phyloP scores from a whole-genome alignment of 2,329 filamentous ascomycete species.

The Claviceps sp. region DNA sequence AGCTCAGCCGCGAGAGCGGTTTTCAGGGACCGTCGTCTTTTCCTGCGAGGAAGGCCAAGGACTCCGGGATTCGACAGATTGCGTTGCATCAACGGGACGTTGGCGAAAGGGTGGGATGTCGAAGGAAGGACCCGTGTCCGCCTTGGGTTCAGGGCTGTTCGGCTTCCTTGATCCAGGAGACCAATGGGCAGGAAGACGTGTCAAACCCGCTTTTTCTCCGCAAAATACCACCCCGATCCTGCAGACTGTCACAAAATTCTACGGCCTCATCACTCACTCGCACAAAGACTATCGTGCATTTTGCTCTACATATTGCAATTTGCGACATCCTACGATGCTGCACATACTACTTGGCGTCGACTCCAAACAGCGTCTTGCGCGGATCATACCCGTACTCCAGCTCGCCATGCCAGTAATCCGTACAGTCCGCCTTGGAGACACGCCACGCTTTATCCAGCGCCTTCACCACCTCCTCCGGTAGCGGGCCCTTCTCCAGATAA shows the following conservation, averaged over 20 bases:
- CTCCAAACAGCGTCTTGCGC: slow-evolving; percentile 42
- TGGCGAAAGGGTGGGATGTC: no score
- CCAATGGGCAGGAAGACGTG: no score
- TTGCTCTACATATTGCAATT: background rate
- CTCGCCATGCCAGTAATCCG: slow-evolving; percentile 44
- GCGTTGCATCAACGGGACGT: no score
- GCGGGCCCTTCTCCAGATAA: slow-evolving; percentile 51
- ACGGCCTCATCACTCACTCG: background rate
- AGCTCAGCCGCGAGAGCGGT: background rate
- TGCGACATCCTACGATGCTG: background rate
- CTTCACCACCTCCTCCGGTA: slow-evolving; percentile 64
- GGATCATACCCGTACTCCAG: slow-evolving; percentile 56
- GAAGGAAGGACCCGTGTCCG: no score
- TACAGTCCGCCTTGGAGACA: slow-evolving; percentile 45
- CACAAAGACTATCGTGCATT: background rate
- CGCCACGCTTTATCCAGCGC: slow-evolving; percentile 68
- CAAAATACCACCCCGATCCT: background rate
- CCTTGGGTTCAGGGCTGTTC: no score
- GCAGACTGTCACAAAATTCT: background rate
- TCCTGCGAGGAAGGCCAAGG: background rate
- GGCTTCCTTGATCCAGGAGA: no score
- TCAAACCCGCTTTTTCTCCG: background rate
- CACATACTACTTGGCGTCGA: slow-evolving; percentile 23
- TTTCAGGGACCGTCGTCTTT: background rate
- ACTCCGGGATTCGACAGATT: no score